phyloP scores from a whole-genome alignment of 305 asterid genomes.

The Solanum hybrid region DNA sequence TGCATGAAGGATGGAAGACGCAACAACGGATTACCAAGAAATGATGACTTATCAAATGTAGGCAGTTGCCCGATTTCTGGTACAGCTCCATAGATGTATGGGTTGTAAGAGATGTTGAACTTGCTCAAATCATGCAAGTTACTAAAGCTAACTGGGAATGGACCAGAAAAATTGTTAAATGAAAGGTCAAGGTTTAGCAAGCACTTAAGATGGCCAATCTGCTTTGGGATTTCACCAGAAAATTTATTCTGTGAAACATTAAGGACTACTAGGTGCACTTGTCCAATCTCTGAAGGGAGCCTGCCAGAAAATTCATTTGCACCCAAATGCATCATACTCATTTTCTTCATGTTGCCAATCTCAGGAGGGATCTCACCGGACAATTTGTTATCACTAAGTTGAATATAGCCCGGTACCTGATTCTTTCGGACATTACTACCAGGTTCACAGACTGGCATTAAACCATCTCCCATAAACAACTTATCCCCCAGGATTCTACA shows the following conservation, averaged over 20 bases:
- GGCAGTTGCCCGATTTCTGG: conserved; percentile 51
- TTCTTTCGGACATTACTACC: conserved; percentile 33
- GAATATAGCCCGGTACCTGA: conserved; percentile 53
- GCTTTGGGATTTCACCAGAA: conserved; percentile 48
- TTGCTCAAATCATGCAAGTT: conserved; percentile 44
- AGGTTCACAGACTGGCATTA: conserved; percentile 43
- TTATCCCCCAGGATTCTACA: conserved; percentile 51
- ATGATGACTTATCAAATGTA: conserved; percentile 55
- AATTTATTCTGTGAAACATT: conserved; percentile 38
- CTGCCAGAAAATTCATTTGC: conserved; percentile 34
- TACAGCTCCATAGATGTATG: conserved; percentile 38
- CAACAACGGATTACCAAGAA: conserved; percentile 48
- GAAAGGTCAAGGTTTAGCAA: conserved; percentile 58
- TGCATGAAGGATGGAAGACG: conserved; percentile 40
- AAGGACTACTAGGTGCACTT: conserved; percentile 40
- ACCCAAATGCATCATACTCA: conserved; percentile 56
- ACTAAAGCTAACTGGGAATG: conserved; percentile 43
- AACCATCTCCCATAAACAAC: conserved; percentile 51
- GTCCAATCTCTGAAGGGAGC: conserved; percentile 34
- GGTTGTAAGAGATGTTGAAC: conserved; percentile 71
- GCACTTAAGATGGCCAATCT: conserved; percentile 55
- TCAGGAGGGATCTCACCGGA: conserved; percentile 50
- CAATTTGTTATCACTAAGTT: conserved; percentile 49
- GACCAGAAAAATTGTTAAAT: conserved; percentile 62
- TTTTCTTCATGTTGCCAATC: conserved; percentile 45